These are phyloP conservation scores for Colletotrichum spaethianum DNA, from an alignment of 2,329 filamentous ascomycete genomes.

Conservation along the genomic window DNA sequence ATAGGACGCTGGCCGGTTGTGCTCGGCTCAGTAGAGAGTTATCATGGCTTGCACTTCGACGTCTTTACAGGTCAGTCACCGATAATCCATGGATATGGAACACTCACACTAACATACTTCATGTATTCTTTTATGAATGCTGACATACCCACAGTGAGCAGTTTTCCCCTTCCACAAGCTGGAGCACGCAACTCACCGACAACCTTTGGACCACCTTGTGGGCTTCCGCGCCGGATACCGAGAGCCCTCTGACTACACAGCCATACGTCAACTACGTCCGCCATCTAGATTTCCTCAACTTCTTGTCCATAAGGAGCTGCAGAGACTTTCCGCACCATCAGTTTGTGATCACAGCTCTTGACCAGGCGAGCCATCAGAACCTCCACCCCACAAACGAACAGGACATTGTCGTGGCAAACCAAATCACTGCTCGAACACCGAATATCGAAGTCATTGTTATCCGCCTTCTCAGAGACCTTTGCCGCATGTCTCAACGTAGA, in stretches of 20 bases:
- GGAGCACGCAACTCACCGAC: not conserved
- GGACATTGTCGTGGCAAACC: not conserved
- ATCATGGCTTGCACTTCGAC: not conserved
- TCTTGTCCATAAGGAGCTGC: not conserved
- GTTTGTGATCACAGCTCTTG: not conserved
- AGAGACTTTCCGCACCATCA: not conserved
- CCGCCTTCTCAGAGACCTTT: not conserved
- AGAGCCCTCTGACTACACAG: not conserved
- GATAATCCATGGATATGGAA: not conserved
- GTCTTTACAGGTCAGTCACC: constrained; percentile 19
- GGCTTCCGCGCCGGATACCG: not conserved
- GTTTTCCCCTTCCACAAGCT: not conserved
- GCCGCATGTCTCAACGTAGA: not conserved
- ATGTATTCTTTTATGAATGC: not conserved
- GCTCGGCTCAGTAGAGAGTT: not conserved
- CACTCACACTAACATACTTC: not conserved
- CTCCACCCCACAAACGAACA: not conserved
- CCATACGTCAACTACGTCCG: constrained; percentile 1
- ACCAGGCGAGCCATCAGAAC: not conserved
- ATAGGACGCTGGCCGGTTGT: constrained; percentile 10
- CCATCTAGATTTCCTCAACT: not conserved
- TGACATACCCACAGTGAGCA: not conserved
- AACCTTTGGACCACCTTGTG: not conserved
- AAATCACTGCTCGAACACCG: not conserved
- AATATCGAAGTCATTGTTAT: not conserved